A percentile compares a stretch with the other conserved stretches of the same genome.
Conservation (phyloP, 2,329 filamentous ascomycete species). For the Mollisiaceae sp. region DNA sequence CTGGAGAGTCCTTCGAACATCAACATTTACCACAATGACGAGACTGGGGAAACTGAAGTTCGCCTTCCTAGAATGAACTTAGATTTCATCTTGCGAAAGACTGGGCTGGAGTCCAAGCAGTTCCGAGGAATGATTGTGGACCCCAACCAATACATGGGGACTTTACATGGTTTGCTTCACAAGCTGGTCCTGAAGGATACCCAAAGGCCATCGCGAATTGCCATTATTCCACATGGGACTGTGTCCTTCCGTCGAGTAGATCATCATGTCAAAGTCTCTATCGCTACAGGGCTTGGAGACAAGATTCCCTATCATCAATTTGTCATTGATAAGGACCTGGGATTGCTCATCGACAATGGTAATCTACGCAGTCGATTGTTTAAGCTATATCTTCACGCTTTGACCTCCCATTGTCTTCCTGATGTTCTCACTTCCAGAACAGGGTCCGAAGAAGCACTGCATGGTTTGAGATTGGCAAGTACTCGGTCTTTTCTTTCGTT, state of each 20-base stretch:
- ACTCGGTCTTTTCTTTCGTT: slow-evolving; percentile 54
- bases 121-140: slow-evolving; percentile 57
- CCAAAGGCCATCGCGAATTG: slow-evolving; percentile 37
- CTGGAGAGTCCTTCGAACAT: slow-evolving; percentile 47
- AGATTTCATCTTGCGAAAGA: slow-evolving; percentile 48
- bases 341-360: slow-evolving; percentile 55
- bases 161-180: slow-evolving; percentile 54
- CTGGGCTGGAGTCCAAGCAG: slow-evolving; percentile 51
- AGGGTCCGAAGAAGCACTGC: slow-evolving; percentile 59
- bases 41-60: slow-evolving; percentile 37
- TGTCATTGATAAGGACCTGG: slow-evolving; percentile 54
- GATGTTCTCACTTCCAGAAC: slow-evolving; percentile 45
- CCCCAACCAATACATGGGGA: slow-evolving; percentile 50
- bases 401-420: slow-evolving; percentile 56
- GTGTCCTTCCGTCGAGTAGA: slow-evolving; percentile 26
- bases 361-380: slow-evolving; percentile 57
- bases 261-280: slow-evolving; percentile 46
- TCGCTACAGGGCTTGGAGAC: slow-evolving; percentile 32
- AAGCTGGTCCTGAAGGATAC: slow-evolving; percentile 52
- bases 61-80: slow-evolving; percentile 54
- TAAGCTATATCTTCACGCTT: slow-evolving; percentile 56
- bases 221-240: slow-evolving; percentile 48
- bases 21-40: slow-evolving; percentile 42
- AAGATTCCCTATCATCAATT: slow-evolving; percentile 49
- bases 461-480: slow-evolving; percentile 54